Percentiles rank a stretch among this genome's conserved stretches.
phyloP scores from a whole-genome alignment of 108 stramenopile species.

The Aurantiochytrium sp. region DNA sequence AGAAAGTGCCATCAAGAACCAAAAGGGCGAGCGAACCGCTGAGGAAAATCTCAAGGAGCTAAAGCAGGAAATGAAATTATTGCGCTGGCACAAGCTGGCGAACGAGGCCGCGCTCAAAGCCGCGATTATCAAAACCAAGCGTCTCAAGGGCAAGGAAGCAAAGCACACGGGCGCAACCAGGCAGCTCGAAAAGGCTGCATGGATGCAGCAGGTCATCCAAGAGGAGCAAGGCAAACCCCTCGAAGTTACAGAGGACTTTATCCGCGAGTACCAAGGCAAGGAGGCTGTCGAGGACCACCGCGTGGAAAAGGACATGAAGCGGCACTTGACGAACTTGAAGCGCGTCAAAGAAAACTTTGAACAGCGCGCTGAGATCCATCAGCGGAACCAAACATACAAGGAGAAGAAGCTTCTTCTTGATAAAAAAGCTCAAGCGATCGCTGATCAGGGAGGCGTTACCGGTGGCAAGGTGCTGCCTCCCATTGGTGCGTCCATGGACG shows the following conservation, averaged over 20 bases:
- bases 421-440: neutral
- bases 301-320: constrained; percentile 36
- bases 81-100: constrained; percentile 61
- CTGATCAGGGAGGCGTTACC: neutral
- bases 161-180: neutral
- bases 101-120: constrained; percentile 61
- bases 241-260: constrained; percentile 32
- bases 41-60: constrained; percentile 30
- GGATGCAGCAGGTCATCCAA: constrained; percentile 50
- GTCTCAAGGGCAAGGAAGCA: constrained; percentile 29
- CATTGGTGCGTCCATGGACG: neutral
- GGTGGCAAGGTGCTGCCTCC: neutral
- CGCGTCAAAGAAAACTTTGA: constrained; percentile 29
- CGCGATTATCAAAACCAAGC: constrained; percentile 49
- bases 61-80: constrained; percentile 54
- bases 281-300: constrained; percentile 30
- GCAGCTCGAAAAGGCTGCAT: constrained; percentile 28
- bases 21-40: constrained; percentile 1
- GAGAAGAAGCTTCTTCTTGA: constrained; percentile 29
- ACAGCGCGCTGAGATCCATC: neutral
- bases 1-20: neutral
- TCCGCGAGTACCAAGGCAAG: constrained; percentile 26
- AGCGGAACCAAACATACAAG: constrained; percentile 1
- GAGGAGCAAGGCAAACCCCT: constrained; percentile 54
- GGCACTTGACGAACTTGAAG: constrained; percentile 37